Evolutionary conservation across 805 yeast genomes (phyloP), one percentile per base, ranked within the genome.

Genomic region (Cyberlindnera misumaiensis): DNA sequence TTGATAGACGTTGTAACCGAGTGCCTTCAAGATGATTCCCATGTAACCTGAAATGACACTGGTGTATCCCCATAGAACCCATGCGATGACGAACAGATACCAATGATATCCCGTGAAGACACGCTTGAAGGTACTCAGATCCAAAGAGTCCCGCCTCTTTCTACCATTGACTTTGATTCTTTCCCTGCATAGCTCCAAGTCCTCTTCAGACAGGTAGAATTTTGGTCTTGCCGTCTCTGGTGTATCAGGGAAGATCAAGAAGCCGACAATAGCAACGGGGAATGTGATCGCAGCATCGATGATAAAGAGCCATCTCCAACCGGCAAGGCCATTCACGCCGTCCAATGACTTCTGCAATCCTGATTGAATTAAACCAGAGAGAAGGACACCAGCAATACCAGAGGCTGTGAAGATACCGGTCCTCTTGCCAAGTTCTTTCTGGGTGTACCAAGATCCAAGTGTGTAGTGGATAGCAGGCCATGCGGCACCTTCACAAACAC

Each of bases 231-330:
- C 37, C n/a, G 35, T 38, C 14, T 41, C 77, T 32, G 54, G 55
- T 4, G 44, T 34, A 24, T 44, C 79, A 5, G 80, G 81, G 17
- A 43, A 33, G 36, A 73, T 54, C 38, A 67, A 61, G 43, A 63
- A 63, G 0, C 80, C 80, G 29, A 70, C 45, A 12, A 76, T 28
- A 4, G 75, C 76, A 24, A 76, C 70, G 13, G 72, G 75, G 20
- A 77, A 42, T 1, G 73, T 67, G 33, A 72, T 62, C 22, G 64
- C 40, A 15, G 68, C 70, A 48, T 72, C 77, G 48, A 72, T 62
- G 28, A 72, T 66, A 45, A 69, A 72, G 36, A 70, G 55, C 61
- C 51, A 47, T 35, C 40, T 39, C 51, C 51, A 47, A 12, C 48
- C 42, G 9, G 42, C 34, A n/a, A 66, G 53, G 1, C 75, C 75